Evolutionary conservation across 176 grass and related monocot genomes (phyloP), one percentile per base, ranked within the genome.

Genomic region (Raddia guianensis): DNA sequence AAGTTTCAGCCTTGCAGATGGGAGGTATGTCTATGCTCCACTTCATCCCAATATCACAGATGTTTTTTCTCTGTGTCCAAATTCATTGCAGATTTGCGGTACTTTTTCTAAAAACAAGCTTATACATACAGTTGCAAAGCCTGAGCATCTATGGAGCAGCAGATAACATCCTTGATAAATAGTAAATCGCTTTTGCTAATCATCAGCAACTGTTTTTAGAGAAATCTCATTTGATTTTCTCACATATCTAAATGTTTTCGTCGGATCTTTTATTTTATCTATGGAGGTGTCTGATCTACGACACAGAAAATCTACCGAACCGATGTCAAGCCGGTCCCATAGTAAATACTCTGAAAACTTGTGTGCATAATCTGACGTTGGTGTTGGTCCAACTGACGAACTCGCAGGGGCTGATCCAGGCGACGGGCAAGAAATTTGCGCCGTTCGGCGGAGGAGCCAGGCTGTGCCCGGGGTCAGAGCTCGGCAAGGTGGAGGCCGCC

Each of bases 1-100:
- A 42, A 87, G 18, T 91, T 91, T 74, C 56, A 82, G 10, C 89
- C 89, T 52, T 68, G 65, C 75, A 88, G 89, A 91, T 91, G 89
- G 89, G 77, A 91, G 89, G 89, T 91, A 79, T 59, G 40, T 63
- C 3, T 61, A 7, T 27, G 12, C 33, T 0, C n/a, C 9, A 61
- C 20, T 32, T 57, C 18, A 57, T 19, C 19, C 8, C 8, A 3
- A 9, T 57, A 57, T 57, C 18, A 57, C 7, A 3, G 18, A 57
- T n/a, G 3, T 8, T 57, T 57, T 9, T 8, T 19, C n/a, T 9
- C 54, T 57, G n/a, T 27, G 27, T 27, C 27, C 8, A 60, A 11
- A 60, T 60, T 21, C 3, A 4, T 35, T 64, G 12, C 14, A 64
- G 37, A 40, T 40, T 40, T 40, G 37, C 37, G 4, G 37, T 40